Conservation (phyloP, 805 yeast genomes). For the Saturnispora serradocipensis region DNA sequence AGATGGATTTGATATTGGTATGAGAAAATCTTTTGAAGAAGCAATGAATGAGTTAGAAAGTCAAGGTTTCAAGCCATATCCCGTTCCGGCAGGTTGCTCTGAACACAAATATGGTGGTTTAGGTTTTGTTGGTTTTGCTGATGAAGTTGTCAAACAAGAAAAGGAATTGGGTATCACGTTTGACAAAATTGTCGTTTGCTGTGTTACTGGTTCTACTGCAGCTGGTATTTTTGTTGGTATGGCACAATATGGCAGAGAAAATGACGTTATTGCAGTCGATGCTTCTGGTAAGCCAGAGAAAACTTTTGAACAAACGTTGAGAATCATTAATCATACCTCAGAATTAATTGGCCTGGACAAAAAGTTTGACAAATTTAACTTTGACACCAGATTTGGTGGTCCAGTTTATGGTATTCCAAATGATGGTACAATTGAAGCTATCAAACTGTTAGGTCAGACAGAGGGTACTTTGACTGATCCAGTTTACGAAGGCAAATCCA, state of each 20-base stretch:
- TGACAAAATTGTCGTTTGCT: conserved; percentile 29
- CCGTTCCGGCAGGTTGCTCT: conserved; percentile 32
- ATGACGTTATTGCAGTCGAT: conserved; percentile 29
- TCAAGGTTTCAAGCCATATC: conserved; percentile 28
- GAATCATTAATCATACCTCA: conserved; percentile 27
- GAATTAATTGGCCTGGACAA: conserved; percentile 25
- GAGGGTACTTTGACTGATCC: conserved; percentile 32
- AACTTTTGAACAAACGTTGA: conserved; percentile 27
- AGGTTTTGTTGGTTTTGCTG: conserved; percentile 30
- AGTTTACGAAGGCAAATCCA: conserved; percentile 30
- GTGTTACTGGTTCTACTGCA: conserved; percentile 29
- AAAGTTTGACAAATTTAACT: conserved; percentile 21
- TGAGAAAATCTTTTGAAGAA: conserved; percentile 28
- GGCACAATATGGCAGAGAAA: conserved; percentile 28
- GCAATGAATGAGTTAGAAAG: conserved; percentile 22
- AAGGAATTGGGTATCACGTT: conserved; percentile 27
- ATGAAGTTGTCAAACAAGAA: conserved; percentile 28
- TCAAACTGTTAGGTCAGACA: conserved; percentile 26
- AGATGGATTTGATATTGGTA: conserved; percentile 29
- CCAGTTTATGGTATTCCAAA: conserved; percentile 30
- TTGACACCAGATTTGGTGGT: conserved; percentile 28
- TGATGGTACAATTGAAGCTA: conserved; percentile 30
- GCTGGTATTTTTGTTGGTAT: conserved; percentile 30
- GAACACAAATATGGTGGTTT: conserved; percentile 30
- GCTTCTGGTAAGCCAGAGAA: conserved; percentile 30